Conservation (phyloP, 2,329 filamentous ascomycete species). For the Neopestalotiopsis clavispora region DNA sequence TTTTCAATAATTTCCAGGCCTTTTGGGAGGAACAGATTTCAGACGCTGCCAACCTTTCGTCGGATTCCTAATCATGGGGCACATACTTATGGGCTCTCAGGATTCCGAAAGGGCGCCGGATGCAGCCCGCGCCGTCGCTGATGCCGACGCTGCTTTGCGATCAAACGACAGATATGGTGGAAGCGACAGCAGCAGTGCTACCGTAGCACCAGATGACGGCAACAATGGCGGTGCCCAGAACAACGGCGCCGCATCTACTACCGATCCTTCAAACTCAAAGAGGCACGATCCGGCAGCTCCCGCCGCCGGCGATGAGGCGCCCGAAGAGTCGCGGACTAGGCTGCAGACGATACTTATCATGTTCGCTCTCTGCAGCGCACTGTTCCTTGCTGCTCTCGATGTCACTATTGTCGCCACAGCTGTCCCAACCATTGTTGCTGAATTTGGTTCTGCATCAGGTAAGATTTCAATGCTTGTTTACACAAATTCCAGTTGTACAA, state of each 20-base stretch:
- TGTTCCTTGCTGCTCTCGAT: slow-evolving; percentile 61
- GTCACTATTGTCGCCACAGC: slow-evolving; percentile 70
- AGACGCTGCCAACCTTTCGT: background rate
- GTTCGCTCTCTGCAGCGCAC: slow-evolving; percentile 36
- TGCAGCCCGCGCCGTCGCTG: background rate
- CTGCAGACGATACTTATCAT: slow-evolving; percentile 36
- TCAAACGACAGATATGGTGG: background rate
- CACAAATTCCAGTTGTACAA: background rate
- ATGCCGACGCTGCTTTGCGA: too few species aligned
- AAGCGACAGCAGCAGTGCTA: background rate
- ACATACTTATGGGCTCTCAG: background rate
- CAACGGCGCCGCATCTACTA: slow-evolving; percentile 7
- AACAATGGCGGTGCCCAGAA: slow-evolving; percentile 9
- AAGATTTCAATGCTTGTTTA: background rate
- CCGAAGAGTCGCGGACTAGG: slow-evolving; percentile 29
- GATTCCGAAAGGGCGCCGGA: background rate
- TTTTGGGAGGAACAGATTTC: background rate
- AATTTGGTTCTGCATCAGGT: slow-evolving; percentile 64
- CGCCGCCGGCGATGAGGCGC: slow-evolving; percentile 17
- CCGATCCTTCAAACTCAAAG: background rate
- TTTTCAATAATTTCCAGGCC: background rate
- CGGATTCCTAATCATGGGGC: background rate
- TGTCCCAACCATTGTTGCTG: slow-evolving; percentile 66
- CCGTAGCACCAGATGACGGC: slow-evolving; percentile 13
- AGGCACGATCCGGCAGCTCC: background rate